Evolutionary conservation across 2,329 filamentous ascomycete genomes (phyloP).

Genomic region (Fusarium caatingaense): DNA sequence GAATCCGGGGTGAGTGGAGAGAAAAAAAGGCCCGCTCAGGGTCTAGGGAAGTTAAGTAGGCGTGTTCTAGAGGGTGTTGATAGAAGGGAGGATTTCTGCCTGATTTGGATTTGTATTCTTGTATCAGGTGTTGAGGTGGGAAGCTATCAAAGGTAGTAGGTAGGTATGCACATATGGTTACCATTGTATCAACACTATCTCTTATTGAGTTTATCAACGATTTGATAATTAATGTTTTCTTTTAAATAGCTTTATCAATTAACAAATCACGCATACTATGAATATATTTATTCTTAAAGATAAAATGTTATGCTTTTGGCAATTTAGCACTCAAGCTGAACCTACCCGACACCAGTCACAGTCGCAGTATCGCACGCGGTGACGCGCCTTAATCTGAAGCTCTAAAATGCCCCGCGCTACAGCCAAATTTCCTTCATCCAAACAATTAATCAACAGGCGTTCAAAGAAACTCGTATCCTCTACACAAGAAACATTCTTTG

Average conservation of each 20-base stretch:
- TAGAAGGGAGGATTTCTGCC: conserved; percentile 9
- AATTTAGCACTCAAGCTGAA: not conserved
- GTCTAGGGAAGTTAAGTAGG: conserved; percentile 7
- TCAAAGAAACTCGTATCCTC: not conserved
- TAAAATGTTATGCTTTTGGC: not conserved
- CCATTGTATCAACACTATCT: not conserved
- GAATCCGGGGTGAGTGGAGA: conserved; percentile 39
- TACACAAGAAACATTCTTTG: not conserved
- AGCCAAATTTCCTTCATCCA: conserved; percentile 1
- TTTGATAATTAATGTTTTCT: not conserved
- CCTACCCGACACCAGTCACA: conserved; percentile 13
- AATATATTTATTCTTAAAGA: not conserved
- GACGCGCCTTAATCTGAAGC: conserved; percentile 28
- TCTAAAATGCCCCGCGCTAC: conserved; percentile 29
- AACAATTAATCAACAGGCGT: not conserved
- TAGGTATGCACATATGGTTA: not conserved
- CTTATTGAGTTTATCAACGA: not conserved
- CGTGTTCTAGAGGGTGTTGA: conserved; percentile 24
- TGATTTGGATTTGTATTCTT: conserved; percentile 3
- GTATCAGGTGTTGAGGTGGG: not conserved
- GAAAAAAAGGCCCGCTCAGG: conserved; percentile 18
- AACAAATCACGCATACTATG: not conserved
- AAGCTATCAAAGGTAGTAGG: too few relatives aligned
- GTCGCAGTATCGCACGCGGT: conserved; percentile 8
- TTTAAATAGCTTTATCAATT: not conserved